phyloP scores from a whole-genome alignment of 2,329 filamentous ascomycete genomes.

The Colletotrichum siamense region DNA sequence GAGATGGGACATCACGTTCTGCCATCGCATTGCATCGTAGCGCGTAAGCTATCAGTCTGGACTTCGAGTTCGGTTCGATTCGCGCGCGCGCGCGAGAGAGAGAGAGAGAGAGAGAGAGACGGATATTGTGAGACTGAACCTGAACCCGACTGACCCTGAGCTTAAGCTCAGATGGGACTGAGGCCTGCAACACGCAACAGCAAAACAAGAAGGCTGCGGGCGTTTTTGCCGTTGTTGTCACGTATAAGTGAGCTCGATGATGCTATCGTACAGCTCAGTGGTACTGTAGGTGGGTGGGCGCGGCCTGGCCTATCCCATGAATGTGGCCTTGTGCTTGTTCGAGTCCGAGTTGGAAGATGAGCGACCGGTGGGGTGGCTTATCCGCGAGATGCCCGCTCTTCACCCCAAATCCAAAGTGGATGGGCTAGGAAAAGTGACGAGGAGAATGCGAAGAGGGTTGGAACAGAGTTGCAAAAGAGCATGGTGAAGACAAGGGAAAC shows the following conservation, averaged over 20 bases:
- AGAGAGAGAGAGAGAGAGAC: neutral
- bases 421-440: neutral
- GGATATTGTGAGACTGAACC: neutral
- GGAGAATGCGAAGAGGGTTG: neutral
- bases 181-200: neutral
- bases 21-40: neutral
- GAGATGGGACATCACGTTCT: neutral
- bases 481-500: neutral
- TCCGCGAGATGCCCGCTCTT: neutral
- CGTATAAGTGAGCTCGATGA: neutral
- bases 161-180: neutral
- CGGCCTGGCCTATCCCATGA: neutral
- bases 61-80: neutral
- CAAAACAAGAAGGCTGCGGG: neutral
- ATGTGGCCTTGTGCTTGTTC: slow-evolving; percentile 2
- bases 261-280: neutral
- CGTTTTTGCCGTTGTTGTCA: neutral
- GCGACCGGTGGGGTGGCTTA: neutral
- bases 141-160: neutral
- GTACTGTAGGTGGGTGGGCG: neutral
- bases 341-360: neutral
- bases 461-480: neutral
- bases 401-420: neutral
- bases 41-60: neutral
- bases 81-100: too few relatives aligned